phyloP scores from a whole-genome alignment of 805 yeast genomes.

The Barnettozyma sucrosica region DNA sequence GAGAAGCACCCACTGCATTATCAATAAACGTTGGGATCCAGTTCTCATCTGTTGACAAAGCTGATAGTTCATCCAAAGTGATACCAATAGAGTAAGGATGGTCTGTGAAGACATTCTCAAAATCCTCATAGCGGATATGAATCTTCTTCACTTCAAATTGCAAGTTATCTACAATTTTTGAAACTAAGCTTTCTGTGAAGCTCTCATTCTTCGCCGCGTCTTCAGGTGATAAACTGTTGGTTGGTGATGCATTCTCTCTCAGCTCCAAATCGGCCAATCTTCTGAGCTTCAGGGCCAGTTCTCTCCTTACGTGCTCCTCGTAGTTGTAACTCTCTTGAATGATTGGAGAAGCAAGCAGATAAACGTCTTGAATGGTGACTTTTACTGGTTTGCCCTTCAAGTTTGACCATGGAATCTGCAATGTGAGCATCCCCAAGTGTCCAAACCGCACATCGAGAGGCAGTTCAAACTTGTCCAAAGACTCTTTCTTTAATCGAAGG shows the following conservation, averaged over 20 bases:
- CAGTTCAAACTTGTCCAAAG: constrained; percentile 76
- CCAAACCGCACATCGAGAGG: constrained; percentile 90
- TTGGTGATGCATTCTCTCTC: constrained; percentile 39
- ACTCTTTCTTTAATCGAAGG: constrained; percentile 77
- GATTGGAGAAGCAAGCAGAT: constrained; percentile 73
- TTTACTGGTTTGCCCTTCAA: constrained; percentile 89
- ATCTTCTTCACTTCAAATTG: constrained; percentile 89
- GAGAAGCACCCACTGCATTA: constrained; percentile 56
- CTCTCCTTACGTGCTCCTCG: constrained; percentile 51
- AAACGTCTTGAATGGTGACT: constrained; percentile 80
- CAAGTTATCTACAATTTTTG: constrained; percentile 88
- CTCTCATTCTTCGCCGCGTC: constrained; percentile 57
- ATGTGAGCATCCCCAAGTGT: constrained; percentile 78
- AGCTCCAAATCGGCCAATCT: constrained; percentile 61
- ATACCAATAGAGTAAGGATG: constrained; percentile 78
- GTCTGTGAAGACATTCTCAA: constrained; percentile 57
- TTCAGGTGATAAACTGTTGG: constrained; percentile 29
- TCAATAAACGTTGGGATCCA: constrained; percentile 88
- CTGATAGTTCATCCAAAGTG: constrained; percentile 80
- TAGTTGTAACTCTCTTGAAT: constrained; percentile 47
- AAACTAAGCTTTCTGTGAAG: constrained; percentile 79
- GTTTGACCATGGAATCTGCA: constrained; percentile 97
- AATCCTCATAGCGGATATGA: constrained; percentile 89
- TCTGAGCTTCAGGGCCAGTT: constrained; percentile 60
- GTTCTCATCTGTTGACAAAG: constrained; percentile 76